Base-by-base conservation (phyloP, 2,329 filamentous ascomycete species). In the Claviceps citrina region DNA sequence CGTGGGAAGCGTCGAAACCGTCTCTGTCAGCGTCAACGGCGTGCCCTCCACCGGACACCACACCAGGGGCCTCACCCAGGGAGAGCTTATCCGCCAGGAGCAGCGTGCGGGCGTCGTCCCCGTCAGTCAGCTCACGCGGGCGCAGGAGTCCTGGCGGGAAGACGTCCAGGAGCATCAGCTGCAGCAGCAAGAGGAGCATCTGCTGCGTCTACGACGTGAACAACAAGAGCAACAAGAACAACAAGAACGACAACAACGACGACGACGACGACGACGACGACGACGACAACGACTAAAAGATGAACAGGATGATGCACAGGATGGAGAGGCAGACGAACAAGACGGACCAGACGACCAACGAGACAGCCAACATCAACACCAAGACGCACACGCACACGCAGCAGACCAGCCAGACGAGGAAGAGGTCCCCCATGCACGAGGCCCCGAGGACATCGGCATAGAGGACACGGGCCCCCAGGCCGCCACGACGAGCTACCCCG, bases 81-180 rank as follows among this genome's bases (percentile, higher is more conserved):
- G 84, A 36, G 85, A 93, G 58, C 67, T 93, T 18, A 65, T 93
- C 19, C 70, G 85, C n/a, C 82, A 91, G 59, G 85, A 93, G 57
- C 85, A 93, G 60, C 76, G 81, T 54, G 81, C 82, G 1, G 83
- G 83, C 28, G 76, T 89, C 13, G 79, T 89, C 6, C 81, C 84
- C 19, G 71, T 77, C 26, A 73, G 67, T 42, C 77, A 81, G 54
- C 61, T 76, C 19, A 60, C 65, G 31, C 62, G 70, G 38, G 59
- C 54, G 31, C 65, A 63, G 39, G 52, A 58, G 18, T 43, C 48
- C 3, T 44, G 31, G 46, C 50, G 43, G 7, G 25, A 15, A 31
- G 37, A 36, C 4, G 31, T 7, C 18, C 31, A 33, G 13, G 18
- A 7, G 18, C 31, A 28, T n/a, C n/a, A n/a, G n/a, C n/a, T n/a